Evolutionary conservation across 2,329 filamentous ascomycete species (phyloP).

Genomic region (Fusarium luffae): DNA sequence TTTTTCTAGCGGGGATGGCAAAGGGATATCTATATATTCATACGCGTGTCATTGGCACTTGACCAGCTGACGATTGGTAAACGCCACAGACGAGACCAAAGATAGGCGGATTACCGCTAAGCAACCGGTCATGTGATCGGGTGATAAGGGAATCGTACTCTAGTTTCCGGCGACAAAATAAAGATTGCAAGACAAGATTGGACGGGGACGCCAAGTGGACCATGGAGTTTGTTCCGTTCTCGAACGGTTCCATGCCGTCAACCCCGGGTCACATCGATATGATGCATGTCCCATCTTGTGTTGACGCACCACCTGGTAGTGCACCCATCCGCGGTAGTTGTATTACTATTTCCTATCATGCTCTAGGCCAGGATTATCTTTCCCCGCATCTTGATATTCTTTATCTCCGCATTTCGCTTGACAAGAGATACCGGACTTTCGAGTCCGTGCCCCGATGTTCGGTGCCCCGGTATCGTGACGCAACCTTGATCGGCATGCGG

Average conservation of each 20-base stretch:
- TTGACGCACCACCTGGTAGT: constrained; percentile 29
- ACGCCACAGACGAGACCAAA: constrained; percentile 14
- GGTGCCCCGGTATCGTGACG: constrained; percentile 24
- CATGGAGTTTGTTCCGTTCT: constrained; percentile 14
- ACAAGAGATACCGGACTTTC: constrained; percentile 22
- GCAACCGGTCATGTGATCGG: constrained; percentile 38
- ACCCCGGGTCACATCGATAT: constrained; percentile 27
- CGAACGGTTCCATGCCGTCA: constrained; percentile 27
- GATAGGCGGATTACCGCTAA: constrained; percentile 20
- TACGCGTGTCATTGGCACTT: neutral
- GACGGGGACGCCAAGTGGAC: constrained; percentile 5
- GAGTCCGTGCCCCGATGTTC: constrained; percentile 27
- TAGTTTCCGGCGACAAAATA: constrained; percentile 9
- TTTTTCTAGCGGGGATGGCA: neutral
- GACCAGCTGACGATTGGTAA: neutral
- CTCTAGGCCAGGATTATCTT: constrained; percentile 23
- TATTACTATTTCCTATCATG: constrained; percentile 32
- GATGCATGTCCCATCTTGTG: neutral
- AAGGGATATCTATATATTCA: constrained; percentile 17
- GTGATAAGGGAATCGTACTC: constrained; percentile 16
- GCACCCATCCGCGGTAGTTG: constrained; percentile 29
- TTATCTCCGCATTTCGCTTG: constrained; percentile 24
- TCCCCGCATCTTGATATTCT: constrained; percentile 14
- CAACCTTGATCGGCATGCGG: constrained; percentile 30
- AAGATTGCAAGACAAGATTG: constrained; percentile 12